Percentiles rank a stretch among this genome's conserved stretches.
Evolutionary conservation across 129 eudicot genomes (phyloP).

Genomic region (Escallonia herrerae): DNA sequence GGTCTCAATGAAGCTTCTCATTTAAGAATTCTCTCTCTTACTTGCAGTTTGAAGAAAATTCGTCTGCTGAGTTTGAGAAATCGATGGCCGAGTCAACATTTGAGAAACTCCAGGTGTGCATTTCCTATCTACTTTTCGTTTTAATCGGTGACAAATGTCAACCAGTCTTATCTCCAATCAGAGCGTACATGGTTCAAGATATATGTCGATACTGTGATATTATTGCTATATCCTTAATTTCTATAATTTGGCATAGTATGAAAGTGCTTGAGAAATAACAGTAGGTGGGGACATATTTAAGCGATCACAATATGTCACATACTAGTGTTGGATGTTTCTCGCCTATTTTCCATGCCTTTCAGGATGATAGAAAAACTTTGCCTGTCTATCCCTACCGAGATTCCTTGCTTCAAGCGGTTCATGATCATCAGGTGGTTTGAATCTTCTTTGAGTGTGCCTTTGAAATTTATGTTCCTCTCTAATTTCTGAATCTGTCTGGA

Average conservation of each 20-base stretch:
- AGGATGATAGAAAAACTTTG: slow-evolving; percentile 86
- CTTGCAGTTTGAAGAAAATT: slow-evolving; percentile 58
- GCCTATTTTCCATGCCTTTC: slow-evolving; percentile 4
- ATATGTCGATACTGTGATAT: too few species aligned
- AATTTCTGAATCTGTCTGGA: too few species aligned
- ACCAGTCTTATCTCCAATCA: too few species aligned
- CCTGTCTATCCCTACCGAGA: slow-evolving; percentile 86
- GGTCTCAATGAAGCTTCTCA: background rate
- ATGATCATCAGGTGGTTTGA: slow-evolving; percentile 72
- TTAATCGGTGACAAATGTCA: too few species aligned
- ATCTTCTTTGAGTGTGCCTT: slow-evolving; percentile 5
- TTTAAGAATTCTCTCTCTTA: slow-evolving; percentile 1
- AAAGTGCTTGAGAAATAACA: too few species aligned
- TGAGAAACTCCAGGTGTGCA: slow-evolving; percentile 80
- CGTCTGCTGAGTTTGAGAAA: slow-evolving; percentile 32
- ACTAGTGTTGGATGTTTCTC: background rate
- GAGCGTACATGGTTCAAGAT: too few species aligned
- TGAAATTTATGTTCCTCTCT: too few species aligned
- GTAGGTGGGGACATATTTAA: background rate
- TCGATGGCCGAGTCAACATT: slow-evolving; percentile 62
- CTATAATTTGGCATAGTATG: background rate
- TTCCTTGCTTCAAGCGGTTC: slow-evolving; percentile 64
- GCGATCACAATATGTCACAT: too few species aligned
- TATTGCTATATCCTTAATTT: too few species aligned
- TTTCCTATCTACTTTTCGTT: background rate